Evolutionary conservation across 345 rosid species (phyloP).

Genomic region (Arabis hirsuta): DNA sequence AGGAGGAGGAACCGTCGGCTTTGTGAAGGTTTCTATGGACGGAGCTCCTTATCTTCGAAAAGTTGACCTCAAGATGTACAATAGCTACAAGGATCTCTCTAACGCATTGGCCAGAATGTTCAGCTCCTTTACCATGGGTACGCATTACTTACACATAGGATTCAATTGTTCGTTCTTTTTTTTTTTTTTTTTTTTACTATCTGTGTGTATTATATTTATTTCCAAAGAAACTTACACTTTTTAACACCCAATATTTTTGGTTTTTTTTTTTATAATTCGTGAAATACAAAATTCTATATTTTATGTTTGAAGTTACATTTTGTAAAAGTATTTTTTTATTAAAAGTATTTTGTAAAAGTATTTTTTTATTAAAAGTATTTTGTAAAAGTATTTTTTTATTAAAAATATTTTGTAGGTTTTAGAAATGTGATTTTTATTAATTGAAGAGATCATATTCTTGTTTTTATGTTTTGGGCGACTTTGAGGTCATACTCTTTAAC

Average conservation of each 20-base stretch:
- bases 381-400: too few species aligned
- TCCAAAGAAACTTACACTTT: neutral
- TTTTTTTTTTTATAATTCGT: too few species aligned
- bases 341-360: too few species aligned
- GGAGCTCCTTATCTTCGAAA: constrained; percentile 97
- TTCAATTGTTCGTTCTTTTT: neutral
- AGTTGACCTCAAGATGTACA: constrained; percentile 89
- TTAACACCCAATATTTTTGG: neutral
- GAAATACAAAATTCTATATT: too few species aligned
- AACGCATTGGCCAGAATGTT: constrained; percentile 87
- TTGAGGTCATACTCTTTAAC: neutral
- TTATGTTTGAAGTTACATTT: too few species aligned
- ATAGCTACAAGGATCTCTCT: constrained; percentile 81
- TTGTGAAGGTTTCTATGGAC: constrained; percentile 94
- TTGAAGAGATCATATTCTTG: neutral
- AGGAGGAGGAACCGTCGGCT: constrained; percentile 43
- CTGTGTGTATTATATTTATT: neutral
- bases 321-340: too few species aligned
- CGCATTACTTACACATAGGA: neutral
- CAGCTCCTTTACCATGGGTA: constrained; percentile 95
- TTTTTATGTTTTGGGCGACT: neutral
- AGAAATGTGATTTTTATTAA: too few species aligned
- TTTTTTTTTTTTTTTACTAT: neutral
- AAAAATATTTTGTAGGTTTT: too few species aligned
- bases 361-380: too few species aligned